A percentile compares a stretch with the other conserved stretches of the same genome.
phyloP scores from a whole-genome alignment of 768 basidiomycete genomes.

The Amanita jacksonii region DNA sequence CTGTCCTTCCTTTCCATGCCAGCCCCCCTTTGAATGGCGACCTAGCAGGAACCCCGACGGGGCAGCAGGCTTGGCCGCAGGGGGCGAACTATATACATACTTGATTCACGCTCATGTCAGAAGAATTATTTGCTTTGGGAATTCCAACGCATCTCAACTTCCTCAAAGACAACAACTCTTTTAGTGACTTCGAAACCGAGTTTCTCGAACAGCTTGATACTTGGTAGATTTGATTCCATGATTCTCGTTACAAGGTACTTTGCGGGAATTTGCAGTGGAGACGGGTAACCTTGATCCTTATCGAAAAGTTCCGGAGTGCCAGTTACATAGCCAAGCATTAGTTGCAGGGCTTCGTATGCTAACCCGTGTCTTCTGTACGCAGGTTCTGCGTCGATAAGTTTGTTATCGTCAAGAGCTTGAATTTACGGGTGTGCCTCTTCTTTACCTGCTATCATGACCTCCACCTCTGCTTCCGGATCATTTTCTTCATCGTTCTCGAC shows the following conservation, averaged over 20 bases:
- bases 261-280: slow-evolving; percentile 35
- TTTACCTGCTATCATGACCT: slow-evolving; percentile 89
- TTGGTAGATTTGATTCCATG: slow-evolving; percentile 55
- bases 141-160: slow-evolving; percentile 78
- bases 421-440: neutral
- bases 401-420: too few relatives aligned
- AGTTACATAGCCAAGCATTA: slow-evolving; percentile 64
- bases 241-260: slow-evolving; percentile 59
- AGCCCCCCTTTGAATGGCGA: too few relatives aligned
- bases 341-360: slow-evolving; percentile 51
- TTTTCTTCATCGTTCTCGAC: slow-evolving; percentile 25
- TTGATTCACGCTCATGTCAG: too few relatives aligned
- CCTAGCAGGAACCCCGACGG: too few relatives aligned
- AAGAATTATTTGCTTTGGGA: too few relatives aligned
- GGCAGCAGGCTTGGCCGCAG: too few relatives aligned
- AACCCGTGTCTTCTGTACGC: slow-evolving; percentile 60
- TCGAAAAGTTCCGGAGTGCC: slow-evolving; percentile 23
- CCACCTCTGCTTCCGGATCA: slow-evolving; percentile 67
- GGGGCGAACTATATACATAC: too few relatives aligned
- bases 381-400: too few relatives aligned
- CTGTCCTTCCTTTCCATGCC: too few relatives aligned
- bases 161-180: slow-evolving; percentile 63
- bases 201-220: slow-evolving; percentile 62
- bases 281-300: slow-evolving; percentile 14
- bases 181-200: slow-evolving; percentile 70